Base-by-base conservation (phyloP, 768 basidiomycete species). In the Naganishia vaughanmartiniae region DNA sequence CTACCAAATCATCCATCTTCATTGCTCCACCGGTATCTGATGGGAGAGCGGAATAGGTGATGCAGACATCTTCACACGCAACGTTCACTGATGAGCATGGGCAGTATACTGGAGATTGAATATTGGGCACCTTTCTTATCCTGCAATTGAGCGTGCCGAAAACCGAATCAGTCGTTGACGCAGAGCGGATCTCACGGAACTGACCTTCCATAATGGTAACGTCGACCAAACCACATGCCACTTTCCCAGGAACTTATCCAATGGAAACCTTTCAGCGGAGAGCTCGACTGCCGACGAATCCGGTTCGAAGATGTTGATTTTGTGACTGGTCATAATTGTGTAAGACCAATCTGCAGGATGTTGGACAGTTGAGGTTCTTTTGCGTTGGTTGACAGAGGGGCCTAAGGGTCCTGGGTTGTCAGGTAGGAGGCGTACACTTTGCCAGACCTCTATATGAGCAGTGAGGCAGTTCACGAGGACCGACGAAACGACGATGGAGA, bases 201-300 rank as follows among this genome's bases (percentile, higher is more conserved):
- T 74, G 63, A 83, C 83, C 79, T 83, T 83, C 84, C 84, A 84
- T 70, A 84, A 80, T 4, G 83, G 83, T 34, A 84, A 72, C 0
- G 83, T 84, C 54, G 81, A 82, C 75, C 82, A 81, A 2, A 77
- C 78, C 14, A 84, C 83, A 54, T 81, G 74, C 83, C 83, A 81
- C 36, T 67, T 73, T 31, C 80, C 80, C 77, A 81, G 78, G 51
- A 81, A 76, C 73, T 31, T 67, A 24, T 68, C 67, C 12, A 55
- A 42, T 54, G 54, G 67, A 45, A 68, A 57, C 2, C 39, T n/a
- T 5, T 30, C 67, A 11, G 19, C 26, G 11, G 67, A 68, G n/a
- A 63, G 60, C 33, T 63, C n/a, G 4, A 42, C 17, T 12, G 60
- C 39, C 24, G 21, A 24, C 12, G 60, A 26, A 30, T 63, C 26